Conservation (phyloP, 768 basidiomycete genomes). For the Tulasnella sp. region DNA sequence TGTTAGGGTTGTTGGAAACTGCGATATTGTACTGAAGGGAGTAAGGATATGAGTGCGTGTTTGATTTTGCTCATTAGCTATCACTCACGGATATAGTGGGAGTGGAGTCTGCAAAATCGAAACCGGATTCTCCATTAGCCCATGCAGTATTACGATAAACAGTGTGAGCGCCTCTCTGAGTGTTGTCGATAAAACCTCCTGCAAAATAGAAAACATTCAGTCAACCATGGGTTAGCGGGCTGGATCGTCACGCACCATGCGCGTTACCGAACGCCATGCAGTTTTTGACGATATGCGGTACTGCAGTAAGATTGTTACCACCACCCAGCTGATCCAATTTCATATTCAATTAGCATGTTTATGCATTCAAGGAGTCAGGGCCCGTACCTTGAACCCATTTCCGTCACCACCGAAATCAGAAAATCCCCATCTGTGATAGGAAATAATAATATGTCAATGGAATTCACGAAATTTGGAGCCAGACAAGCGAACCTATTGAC, state of each 20-base stretch:
- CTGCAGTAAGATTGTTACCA: neutral
- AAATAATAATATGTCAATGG: too few species aligned
- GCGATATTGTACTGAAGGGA: conserved; percentile 5
- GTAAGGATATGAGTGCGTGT: neutral
- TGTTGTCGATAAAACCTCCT: conserved; percentile 12
- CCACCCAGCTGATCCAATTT: too few species aligned
- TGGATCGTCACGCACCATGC: neutral
- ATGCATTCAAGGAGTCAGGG: too few species aligned
- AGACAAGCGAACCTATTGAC: conserved; percentile 5
- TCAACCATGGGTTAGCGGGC: neutral
- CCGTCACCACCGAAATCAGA: too few species aligned
- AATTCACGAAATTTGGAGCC: neutral
- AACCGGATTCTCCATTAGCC: conserved; percentile 6
- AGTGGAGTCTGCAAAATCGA: conserved; percentile 1
- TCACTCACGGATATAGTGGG: neutral
- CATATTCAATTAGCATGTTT: too few species aligned
- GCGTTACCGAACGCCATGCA: conserved; percentile 14
- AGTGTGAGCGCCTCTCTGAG: neutral
- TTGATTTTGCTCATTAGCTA: neutral
- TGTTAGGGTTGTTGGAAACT: conserved; percentile 10
- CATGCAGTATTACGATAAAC: conserved; percentile 11
- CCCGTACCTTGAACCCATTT: too few species aligned
- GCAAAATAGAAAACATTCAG: neutral
- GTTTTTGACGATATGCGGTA: conserved; percentile 8
- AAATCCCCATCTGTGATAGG: too few species aligned